Evolutionary conservation across 2,329 filamentous ascomycete species (phyloP).

Genomic region (Orbilia brochopaga): DNA sequence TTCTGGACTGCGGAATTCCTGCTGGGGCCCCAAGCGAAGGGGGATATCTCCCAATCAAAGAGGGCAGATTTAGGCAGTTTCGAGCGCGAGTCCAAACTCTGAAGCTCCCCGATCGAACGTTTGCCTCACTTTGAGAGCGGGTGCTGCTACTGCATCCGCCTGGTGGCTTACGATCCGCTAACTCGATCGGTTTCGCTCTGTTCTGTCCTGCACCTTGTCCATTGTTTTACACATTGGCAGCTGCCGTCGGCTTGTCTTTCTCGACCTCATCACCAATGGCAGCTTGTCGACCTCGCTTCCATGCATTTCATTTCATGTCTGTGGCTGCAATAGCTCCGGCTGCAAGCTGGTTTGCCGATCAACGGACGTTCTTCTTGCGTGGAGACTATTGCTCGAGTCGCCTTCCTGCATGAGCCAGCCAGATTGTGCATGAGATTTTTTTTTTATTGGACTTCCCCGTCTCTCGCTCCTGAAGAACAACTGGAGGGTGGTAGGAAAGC

Average conservation of each 20-base stretch:
- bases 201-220: neutral
- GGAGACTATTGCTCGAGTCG: slow-evolving; percentile 33
- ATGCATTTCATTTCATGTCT: slow-evolving; percentile 16
- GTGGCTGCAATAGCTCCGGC: neutral
- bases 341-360: slow-evolving; percentile 21
- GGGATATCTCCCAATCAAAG: neutral
- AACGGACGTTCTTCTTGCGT: slow-evolving; percentile 47
- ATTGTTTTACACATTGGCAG: slow-evolving; percentile 3
- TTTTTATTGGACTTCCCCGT: slow-evolving; percentile 16
- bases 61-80: slow-evolving; percentile 4
- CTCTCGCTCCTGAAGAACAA: slow-evolving; percentile 18
- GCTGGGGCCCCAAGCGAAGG: neutral
- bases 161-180: slow-evolving; percentile 21
- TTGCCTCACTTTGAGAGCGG: slow-evolving; percentile 1
- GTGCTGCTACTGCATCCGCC: slow-evolving; percentile 22
- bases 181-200: neutral
- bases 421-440: slow-evolving; percentile 26
- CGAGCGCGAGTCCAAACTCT: slow-evolving; percentile 20
- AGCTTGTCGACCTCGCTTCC: slow-evolving; percentile 9
- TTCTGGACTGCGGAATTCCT: neutral
- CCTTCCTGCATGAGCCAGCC: slow-evolving; percentile 20
- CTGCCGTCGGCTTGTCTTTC: slow-evolving; percentile 14
- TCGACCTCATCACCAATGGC: slow-evolving; percentile 18
- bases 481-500: slow-evolving; percentile 14
- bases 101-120: slow-evolving; percentile 21